Evolutionary conservation across 83 land plant genomes (phyloP).

Genomic region (Thuja plicata): DNA sequence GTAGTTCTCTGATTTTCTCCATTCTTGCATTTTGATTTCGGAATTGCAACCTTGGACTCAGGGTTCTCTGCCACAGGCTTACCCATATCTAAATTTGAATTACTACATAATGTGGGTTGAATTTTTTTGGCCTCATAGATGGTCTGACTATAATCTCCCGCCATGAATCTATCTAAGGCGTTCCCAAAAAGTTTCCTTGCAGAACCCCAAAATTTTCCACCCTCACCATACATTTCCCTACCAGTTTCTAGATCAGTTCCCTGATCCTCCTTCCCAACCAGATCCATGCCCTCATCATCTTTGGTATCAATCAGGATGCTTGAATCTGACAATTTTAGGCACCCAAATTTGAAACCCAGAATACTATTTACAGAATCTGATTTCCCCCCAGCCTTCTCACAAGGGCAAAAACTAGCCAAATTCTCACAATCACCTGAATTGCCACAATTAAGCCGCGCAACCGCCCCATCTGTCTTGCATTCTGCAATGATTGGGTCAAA

Average conservation of each 20-base stretch:
- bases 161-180: neutral
- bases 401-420: neutral
- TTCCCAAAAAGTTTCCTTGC: neutral
- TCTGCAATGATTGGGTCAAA: no score
- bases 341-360: neutral
- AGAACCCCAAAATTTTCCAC: neutral
- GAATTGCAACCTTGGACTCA: neutral
- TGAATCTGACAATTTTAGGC: neutral
- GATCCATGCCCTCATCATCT: neutral
- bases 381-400: neutral
- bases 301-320: neutral
- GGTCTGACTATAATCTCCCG: neutral
- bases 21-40: neutral
- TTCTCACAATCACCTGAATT: neutral
- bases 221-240: neutral
- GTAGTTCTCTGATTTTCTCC: neutral
- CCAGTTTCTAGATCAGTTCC: constrained; percentile 10
- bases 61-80: neutral
- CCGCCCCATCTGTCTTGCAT: neutral
- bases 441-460: neutral
- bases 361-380: neutral
- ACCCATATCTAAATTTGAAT: neutral
- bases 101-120: neutral
- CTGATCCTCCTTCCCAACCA: neutral
- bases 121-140: neutral